Conservation (phyloP, 2,329 filamentous ascomycete genomes). For the Scleromitrula shiraiana region DNA sequence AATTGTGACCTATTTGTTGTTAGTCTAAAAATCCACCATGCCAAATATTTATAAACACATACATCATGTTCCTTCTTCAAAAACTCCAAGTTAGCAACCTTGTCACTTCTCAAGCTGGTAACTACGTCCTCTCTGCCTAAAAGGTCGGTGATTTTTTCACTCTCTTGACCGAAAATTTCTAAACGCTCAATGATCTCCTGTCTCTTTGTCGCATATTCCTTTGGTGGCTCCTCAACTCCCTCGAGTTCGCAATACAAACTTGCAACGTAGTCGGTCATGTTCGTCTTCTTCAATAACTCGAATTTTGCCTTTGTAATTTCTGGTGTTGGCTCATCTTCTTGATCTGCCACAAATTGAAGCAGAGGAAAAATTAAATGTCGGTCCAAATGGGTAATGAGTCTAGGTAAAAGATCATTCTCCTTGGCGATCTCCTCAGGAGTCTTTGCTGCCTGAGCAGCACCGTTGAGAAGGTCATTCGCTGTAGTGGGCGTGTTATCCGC, state of each 20-base stretch:
- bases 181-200: conserved; percentile 79
- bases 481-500: conserved; percentile 34
- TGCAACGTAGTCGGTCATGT: conserved; percentile 98
- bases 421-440: conserved; percentile 41
- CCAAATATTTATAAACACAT: conserved; percentile 31
- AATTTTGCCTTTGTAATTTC: conserved; percentile 84
- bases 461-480: conserved; percentile 14
- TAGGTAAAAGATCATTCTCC: conserved; percentile 60
- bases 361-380: conserved; percentile 94
- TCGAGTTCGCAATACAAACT: conserved; percentile 86
- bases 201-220: conserved; percentile 82
- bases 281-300: conserved; percentile 89
- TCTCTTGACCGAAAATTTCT: conserved; percentile 79
- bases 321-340: conserved; percentile 66
- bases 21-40: conserved; percentile 8
- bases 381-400: conserved; percentile 86
- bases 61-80: conserved; percentile 93
- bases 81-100: conserved; percentile 97
- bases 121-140: conserved; percentile 85
- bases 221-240: conserved; percentile 65
- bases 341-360: conserved; percentile 80
- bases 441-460: conserved; percentile 31
- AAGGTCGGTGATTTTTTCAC: conserved; percentile 78
- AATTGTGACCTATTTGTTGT: conserved; percentile 57
- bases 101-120: conserved; percentile 85